Percentiles rank a stretch among this genome's conserved stretches.
Evolutionary conservation across 2,329 filamentous ascomycete genomes (phyloP).

Genomic region (Nemania serpens): DNA sequence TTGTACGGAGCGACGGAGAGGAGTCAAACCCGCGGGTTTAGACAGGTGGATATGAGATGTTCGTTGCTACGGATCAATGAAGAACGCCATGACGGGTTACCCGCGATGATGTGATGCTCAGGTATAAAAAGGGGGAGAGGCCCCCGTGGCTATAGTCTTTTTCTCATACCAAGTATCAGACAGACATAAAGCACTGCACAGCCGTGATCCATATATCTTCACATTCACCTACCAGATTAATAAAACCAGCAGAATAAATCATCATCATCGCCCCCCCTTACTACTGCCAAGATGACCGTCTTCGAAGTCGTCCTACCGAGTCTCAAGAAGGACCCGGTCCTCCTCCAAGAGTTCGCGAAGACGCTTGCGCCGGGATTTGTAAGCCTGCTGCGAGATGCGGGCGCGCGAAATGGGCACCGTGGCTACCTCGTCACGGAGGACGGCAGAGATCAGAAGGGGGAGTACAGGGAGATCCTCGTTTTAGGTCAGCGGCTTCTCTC

Average conservation of each 20-base stretch:
- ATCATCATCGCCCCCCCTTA: too few species aligned
- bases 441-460: conserved; percentile 7
- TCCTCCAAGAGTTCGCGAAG: conserved; percentile 4
- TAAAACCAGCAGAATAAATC: too few species aligned
- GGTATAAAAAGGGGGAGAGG: too few species aligned
- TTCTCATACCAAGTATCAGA: too few species aligned
- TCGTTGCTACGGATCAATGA: too few species aligned
- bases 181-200: too few species aligned
- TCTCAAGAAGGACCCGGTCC: conserved; percentile 9
- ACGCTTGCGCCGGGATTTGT: neutral
- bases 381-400: neutral
- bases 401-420: neutral
- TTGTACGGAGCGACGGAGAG: too few species aligned
- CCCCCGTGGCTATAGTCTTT: too few species aligned
- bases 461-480: conserved; percentile 11
- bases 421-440: conserved; percentile 18
- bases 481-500: conserved; percentile 1
- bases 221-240: neutral
- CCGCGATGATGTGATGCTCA: too few species aligned
- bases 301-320: conserved; percentile 15
- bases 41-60: too few species aligned
- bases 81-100: too few species aligned
- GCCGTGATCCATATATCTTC: neutral
- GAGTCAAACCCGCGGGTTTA: too few species aligned
- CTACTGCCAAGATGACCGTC: conserved; percentile 12